phyloP scores from a whole-genome alignment of 2,329 filamentous ascomycete species.

The Penicillium olsonii region DNA sequence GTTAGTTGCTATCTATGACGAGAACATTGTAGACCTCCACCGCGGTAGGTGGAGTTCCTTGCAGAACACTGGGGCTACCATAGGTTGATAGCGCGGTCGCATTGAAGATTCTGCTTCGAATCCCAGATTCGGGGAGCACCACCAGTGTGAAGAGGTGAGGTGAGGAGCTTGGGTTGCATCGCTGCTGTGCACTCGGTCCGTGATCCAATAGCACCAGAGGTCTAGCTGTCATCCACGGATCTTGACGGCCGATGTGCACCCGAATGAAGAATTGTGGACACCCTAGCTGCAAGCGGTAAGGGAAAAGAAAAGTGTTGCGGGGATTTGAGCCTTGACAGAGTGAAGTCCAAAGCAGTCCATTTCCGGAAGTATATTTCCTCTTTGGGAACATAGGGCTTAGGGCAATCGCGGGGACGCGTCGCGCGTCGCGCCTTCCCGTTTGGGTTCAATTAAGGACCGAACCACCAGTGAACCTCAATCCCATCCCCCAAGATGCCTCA shows the following conservation, averaged over 20 bases:
- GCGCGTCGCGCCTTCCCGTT: conserved; percentile 21
- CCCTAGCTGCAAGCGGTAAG: conserved; percentile 18
- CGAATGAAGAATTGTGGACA: conserved; percentile 7
- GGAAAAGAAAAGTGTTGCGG: not conserved
- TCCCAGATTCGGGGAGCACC: not conserved
- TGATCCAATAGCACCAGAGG: conserved; percentile 2
- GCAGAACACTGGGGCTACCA: not conserved
- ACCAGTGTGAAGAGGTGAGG: not conserved
- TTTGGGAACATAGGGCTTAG: conserved; percentile 22
- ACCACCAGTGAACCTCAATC: not conserved
- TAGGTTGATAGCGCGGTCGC: not conserved
- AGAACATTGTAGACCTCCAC: conserved; percentile 3
- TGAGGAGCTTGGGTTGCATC: not conserved
- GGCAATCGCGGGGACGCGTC: conserved; percentile 26
- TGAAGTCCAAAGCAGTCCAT: conserved; percentile 9
- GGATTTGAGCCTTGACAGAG: not conserved
- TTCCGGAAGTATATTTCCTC: conserved; percentile 7
- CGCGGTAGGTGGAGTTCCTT: conserved; percentile 2
- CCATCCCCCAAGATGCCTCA: conserved; percentile 37
- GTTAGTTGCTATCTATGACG: conserved; percentile 14
- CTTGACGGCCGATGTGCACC: conserved; percentile 13
- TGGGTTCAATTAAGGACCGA: conserved; percentile 21
- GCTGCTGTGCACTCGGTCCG: not conserved
- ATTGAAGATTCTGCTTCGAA: not conserved
- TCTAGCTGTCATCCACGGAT: conserved; percentile 21